Evolutionary conservation across 2,329 filamentous ascomycete genomes (phyloP), one percentile per base, ranked within the genome.

Genomic region (Verticillium nubilum): DNA sequence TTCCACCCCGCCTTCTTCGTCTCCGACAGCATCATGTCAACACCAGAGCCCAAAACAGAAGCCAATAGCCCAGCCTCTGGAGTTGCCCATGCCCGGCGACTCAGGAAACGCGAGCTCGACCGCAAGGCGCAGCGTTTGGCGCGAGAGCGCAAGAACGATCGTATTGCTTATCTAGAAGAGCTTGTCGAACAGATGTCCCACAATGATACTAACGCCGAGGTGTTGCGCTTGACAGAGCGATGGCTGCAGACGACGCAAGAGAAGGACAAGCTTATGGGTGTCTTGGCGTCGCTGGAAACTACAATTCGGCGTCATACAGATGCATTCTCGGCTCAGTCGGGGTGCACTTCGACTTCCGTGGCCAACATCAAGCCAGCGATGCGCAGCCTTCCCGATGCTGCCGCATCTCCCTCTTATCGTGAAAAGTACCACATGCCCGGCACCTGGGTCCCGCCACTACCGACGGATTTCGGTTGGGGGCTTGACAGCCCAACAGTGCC

Each of bases 81-180:
- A n/a, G n/a, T n/a, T n/a, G n/a, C n/a, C n/a, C n/a, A n/a, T n/a
- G 61, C 61, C 54, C 59, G 59, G 47, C 60, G 61, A 59, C 63
- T 69, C 31, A 69, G 69, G 62, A 72, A 72, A 60, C 61, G 69
- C n/a, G 69, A 72, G 53, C 66, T 72, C 12, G 70, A 72, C 57
- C 69, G 69, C 59, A 67, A 67, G 42, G 69, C 70, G 4, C 69
- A 72, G 60, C 63, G 70, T 3, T 59, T 67, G 19, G 67, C 69
- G 12, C 67, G 69, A 15, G 69, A 72, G 55, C 63, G 69, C 12
- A 72, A 67, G 26, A 68, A 68, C 59, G 67, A 62, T 29, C 69
- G 70, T 29, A 71, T 72, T 37, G 63, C 67, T 15, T 63, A 69
- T 28, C 64, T 72, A 1, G 69, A 72, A 58, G 63, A 63, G 15